Evolutionary conservation across 1,284 basidiomycete genomes (phyloP).

Genomic region (Pyrrhoderma noxium): DNA sequence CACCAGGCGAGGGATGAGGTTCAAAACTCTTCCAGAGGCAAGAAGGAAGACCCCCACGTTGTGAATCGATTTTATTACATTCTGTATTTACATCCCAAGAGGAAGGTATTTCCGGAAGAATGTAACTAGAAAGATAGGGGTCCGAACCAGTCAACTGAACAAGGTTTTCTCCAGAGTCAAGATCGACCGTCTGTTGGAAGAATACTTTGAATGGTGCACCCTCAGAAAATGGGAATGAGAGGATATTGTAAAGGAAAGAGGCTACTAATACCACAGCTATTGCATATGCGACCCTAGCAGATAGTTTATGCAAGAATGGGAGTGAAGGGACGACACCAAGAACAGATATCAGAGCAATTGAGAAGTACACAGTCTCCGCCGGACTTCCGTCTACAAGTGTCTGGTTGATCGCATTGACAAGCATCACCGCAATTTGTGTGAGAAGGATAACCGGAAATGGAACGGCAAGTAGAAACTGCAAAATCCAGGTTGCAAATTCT

Average conservation of each 20-base stretch:
- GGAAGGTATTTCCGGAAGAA: constrained; percentile 51
- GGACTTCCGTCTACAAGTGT: constrained; percentile 60
- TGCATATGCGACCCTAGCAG: constrained; percentile 37
- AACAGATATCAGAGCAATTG: constrained; percentile 38
- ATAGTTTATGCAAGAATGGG: constrained; percentile 54
- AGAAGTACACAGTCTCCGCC: constrained; percentile 46
- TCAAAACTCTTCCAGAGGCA: constrained; percentile 31
- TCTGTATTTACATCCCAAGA: constrained; percentile 27
- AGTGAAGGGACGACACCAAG: constrained; percentile 52
- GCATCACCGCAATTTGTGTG: constrained; percentile 44
- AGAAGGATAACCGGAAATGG: constrained; percentile 51
- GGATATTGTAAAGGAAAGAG: constrained; percentile 38
- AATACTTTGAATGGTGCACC: constrained; percentile 57
- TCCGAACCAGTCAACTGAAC: constrained; percentile 43
- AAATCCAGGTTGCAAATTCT: constrained; percentile 53
- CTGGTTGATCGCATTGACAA: constrained; percentile 47
- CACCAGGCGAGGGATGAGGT: constrained; percentile 20
- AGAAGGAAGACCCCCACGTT: constrained; percentile 23
- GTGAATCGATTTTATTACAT: constrained; percentile 20
- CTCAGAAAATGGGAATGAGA: constrained; percentile 55
- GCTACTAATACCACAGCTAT: constrained; percentile 38
- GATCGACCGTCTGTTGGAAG: constrained; percentile 53
- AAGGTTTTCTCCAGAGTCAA: constrained; percentile 27
- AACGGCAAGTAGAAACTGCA: constrained; percentile 50
- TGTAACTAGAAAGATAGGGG: constrained; percentile 35